Evolutionary conservation across 306 rosid species (phyloP), one percentile per base, ranked within the genome.

Genomic region (Oxytropis ochrocephala): DNA sequence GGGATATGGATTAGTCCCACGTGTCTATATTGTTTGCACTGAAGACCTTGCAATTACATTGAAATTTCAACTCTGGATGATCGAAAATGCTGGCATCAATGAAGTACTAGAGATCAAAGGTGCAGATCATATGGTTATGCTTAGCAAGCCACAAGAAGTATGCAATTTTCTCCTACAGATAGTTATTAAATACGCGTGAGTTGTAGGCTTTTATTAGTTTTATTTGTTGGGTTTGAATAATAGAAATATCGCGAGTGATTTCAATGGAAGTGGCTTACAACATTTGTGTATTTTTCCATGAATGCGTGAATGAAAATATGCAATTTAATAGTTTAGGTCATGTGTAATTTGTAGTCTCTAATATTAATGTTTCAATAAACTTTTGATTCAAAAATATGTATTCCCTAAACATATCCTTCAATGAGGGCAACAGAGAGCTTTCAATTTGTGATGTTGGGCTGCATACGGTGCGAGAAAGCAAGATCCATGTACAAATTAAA

Each of bases 121-220:
- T 1, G 81, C 87, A 5, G 80, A 85, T 63, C 87, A 85, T 43
- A 85, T 82, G 90, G 5, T 78, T 13, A 82, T 85, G 87, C 11
- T 80, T 57, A 60, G 63, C 51, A 77, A 50, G 70, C 85, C 90
- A 42, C 73, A 57, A 17, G 54, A 82, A 72, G 36, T 85, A n/a
- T 71, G 68, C 9, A 59, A 55, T 62, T 76, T 60, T 70, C 88
- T 91, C 12, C 47, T 64, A 10, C 71, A 82, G 16, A 87, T 82
- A 6, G 88, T 88, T n/a, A 6, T 12, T 16, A 78, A 78, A 73
- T 76, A 77, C 2, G 49, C 19, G 6, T 73, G 54, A 51, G 4
- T 0, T 30, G 21, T 0, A 35, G 49, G 0, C 39, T 50, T 5
- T 33, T 5, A 24, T 7, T 16, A 13, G n/a, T 29, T 47, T 19